These are phyloP conservation scores for Suhomyces sp. DNA, from an alignment of 805 yeast genomes.

Conservation along the genomic window DNA sequence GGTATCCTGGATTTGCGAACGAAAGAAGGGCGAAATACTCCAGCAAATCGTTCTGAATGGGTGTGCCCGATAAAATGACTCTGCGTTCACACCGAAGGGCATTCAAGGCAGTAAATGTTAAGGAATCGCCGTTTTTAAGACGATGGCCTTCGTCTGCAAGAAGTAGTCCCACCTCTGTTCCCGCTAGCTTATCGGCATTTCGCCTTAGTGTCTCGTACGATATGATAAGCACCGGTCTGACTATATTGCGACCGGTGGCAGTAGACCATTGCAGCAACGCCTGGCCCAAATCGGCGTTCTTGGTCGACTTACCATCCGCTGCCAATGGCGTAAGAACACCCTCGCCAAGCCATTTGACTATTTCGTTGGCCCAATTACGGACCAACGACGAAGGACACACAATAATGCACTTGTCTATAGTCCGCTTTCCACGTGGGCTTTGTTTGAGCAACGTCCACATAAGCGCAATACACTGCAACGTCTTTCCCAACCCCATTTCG, in stretches of 20 bases:
- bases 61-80: slow-evolving; percentile 93
- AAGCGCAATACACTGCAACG: slow-evolving; percentile 82
- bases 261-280: slow-evolving; percentile 80
- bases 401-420: slow-evolving; percentile 85
- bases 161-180: slow-evolving; percentile 80
- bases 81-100: slow-evolving; percentile 83
- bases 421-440: slow-evolving; percentile 78
- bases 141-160: slow-evolving; percentile 54
- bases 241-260: slow-evolving; percentile 83
- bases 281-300: slow-evolving; percentile 62
- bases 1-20: slow-evolving; percentile 91
- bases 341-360: slow-evolving; percentile 91
- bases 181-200: slow-evolving; percentile 70
- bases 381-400: slow-evolving; percentile 95
- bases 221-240: slow-evolving; percentile 88
- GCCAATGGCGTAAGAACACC: slow-evolving; percentile 88
- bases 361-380: slow-evolving; percentile 95
- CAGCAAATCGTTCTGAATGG: slow-evolving; percentile 91
- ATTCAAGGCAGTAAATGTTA: slow-evolving; percentile 83
- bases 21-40: slow-evolving; percentile 88
- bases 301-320: slow-evolving; percentile 84
- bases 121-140: slow-evolving; percentile 73
- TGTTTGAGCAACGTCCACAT: slow-evolving; percentile 92
- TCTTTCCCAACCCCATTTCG: slow-evolving; percentile 94
- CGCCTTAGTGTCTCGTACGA: slow-evolving; percentile 92